Evolutionary conservation across 306 rosid genomes (phyloP), one percentile per base, ranked within the genome.

Genomic region (Prunus mongolica): DNA sequence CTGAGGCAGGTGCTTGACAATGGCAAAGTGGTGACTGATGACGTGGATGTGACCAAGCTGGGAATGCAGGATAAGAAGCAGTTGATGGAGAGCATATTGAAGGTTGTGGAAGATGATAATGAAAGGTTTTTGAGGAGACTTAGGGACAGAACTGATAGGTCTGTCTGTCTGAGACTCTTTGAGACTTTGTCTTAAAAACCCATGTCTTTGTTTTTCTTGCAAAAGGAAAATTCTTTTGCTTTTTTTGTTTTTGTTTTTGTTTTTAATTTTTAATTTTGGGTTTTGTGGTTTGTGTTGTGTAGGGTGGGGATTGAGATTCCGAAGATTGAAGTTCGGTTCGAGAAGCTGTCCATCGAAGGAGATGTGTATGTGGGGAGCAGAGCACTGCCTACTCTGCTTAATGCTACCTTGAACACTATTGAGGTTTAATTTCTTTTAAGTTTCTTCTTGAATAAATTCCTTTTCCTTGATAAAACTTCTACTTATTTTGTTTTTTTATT

Each of bases 231-330:
- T 12, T 60, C 65, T 60, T 60, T 60, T 60, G 9, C 28, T 22
- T 20, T 56, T 56, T 25, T 25, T 5, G 6, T 5, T 3, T 61
- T 25, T 5, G 5, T 5, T 8, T 61, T 11, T 12, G 19, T 15
- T 34, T 15, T 32, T 28, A 13, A 9, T 38, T 50, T 27, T 19
- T 8, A 3, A 69, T 67, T 12, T 32, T 47, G 27, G 24, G 32
- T 34, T 45, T 79, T 62, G 8, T 46, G 32, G 51, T 54, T 9
- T 63, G 6, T 19, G 25, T n/a, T 32, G 45, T 64, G 51, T 65
- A 95, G 98, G 72, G 98, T 90, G 15, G 91, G 78, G 11, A 86
- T 95, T 65, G 93, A 92, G 79, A 86, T 89, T 68, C 91, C 97
- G 1, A 86, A 88, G 78, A 88, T 95, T 67, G 98, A 95, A 85